Evolutionary conservation across 1,284 basidiomycete species (phyloP).

Genomic region (Naganishia albida): DNA sequence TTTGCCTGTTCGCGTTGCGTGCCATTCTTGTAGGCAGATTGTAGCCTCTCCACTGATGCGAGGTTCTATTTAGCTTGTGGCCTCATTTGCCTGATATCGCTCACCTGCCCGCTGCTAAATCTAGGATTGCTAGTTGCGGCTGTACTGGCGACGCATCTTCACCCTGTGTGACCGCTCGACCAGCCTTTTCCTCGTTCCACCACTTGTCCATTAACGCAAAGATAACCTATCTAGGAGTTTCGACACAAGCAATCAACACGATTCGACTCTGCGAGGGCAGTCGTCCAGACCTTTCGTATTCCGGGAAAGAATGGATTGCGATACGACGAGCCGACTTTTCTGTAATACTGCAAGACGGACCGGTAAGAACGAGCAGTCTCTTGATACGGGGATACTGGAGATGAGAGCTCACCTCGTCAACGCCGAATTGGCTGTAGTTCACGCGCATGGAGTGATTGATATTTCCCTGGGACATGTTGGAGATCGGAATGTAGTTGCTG

Average conservation of each 20-base stretch:
- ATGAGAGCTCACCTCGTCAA: constrained; percentile 59
- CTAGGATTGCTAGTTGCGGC: constrained; percentile 52
- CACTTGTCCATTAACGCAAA: constrained; percentile 52
- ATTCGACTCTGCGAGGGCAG: neutral
- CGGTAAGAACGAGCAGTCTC: neutral
- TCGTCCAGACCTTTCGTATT: constrained; percentile 59
- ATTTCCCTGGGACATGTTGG: constrained; percentile 51
- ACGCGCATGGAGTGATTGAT: constrained; percentile 67
- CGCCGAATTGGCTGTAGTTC: constrained; percentile 67
- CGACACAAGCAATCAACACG: constrained; percentile 3
- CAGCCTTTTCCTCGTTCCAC: constrained; percentile 53
- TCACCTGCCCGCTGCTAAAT: constrained; percentile 60
- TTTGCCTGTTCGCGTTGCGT: constrained; percentile 33
- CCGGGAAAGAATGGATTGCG: constrained; percentile 73
- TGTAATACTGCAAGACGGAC: constrained; percentile 43
- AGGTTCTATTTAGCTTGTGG: neutral
- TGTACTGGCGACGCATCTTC: constrained; percentile 7
- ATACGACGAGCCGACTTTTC: constrained; percentile 64
- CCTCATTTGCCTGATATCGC: constrained; percentile 2
- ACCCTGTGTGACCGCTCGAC: constrained; percentile 35
- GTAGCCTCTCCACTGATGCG: constrained; percentile 52
- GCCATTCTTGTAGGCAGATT: constrained; percentile 51
- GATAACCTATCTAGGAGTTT: constrained; percentile 36
- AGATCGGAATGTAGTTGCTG: neutral
- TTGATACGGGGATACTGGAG: too few relatives aligned